phyloP scores from a whole-genome alignment of 495 filamentous ascomycete genomes.

The Barbatosphaeria neglecta region DNA sequence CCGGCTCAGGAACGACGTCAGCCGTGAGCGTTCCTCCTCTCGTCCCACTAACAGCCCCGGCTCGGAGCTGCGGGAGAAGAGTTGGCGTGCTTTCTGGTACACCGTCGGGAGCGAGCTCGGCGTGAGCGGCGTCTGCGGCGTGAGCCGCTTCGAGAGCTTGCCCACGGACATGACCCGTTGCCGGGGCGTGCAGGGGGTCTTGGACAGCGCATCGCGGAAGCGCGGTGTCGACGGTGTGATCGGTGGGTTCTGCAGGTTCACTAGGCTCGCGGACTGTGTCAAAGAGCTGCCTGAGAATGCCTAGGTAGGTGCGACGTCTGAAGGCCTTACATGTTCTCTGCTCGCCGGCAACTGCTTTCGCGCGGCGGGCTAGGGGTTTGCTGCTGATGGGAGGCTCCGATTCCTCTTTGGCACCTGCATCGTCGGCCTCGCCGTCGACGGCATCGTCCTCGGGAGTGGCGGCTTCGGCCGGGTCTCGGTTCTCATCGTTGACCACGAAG shows the following conservation, averaged over 20 bases:
- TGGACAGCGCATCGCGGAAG: constrained; percentile 38
- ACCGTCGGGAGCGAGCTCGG: constrained; percentile 54
- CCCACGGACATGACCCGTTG: constrained; percentile 39
- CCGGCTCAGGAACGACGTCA: constrained; percentile 56
- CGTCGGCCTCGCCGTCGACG: not conserved
- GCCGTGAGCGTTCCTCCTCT: constrained; percentile 62
- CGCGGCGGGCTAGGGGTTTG: constrained; percentile 16
- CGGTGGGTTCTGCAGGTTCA: too few relatives aligned
- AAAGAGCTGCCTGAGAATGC: too few relatives aligned
- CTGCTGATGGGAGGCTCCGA: constrained; percentile 10
- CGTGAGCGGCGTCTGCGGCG: constrained; percentile 51
- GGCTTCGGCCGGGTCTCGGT: constrained; percentile 8
- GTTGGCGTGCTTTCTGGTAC: constrained; percentile 75
- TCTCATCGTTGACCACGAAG: constrained; percentile 16
- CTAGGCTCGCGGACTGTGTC: too few relatives aligned
- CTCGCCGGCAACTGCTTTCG: constrained; percentile 5
- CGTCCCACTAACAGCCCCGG: constrained; percentile 72
- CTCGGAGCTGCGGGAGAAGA: constrained; percentile 70
- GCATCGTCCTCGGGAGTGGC: not conserved
- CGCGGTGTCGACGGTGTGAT: constrained; percentile 57
- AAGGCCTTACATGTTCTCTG: constrained; percentile 11
- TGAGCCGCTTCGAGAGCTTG: constrained; percentile 38
- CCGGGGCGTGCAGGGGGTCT: constrained; percentile 31
- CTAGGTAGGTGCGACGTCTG: not conserved
- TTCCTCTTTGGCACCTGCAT: not conserved